phyloP scores from a whole-genome alignment of 129 eudicot genomes.

The Heracleum sosnowskyi region DNA sequence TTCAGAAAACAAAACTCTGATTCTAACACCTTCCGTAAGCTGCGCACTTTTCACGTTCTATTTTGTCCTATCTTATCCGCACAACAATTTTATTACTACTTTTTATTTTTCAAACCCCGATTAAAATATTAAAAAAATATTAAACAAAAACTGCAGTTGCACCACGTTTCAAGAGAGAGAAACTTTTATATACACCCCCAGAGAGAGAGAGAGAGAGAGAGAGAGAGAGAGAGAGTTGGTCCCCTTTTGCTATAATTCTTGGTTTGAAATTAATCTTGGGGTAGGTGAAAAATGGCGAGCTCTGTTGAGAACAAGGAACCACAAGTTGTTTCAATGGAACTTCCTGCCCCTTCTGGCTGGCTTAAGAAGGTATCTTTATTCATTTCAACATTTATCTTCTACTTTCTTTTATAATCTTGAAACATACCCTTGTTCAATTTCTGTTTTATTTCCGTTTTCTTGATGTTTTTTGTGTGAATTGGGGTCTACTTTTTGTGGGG shows the following conservation, averaged over 20 bases:
- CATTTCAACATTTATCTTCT: slow-evolving; percentile 5
- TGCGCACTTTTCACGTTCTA: background rate
- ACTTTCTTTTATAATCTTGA: background rate
- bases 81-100: background rate
- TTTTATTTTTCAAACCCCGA: background rate
- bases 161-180: slow-evolving; percentile 4
- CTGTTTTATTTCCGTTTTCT: background rate
- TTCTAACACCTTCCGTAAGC: background rate
- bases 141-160: background rate
- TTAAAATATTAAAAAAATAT: background rate
- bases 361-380: slow-evolving; percentile 45
- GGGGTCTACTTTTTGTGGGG: background rate
- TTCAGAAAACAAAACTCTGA: background rate
- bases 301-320: slow-evolving; percentile 33
- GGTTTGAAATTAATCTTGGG: background rate
- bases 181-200: background rate
- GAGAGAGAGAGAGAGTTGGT: background rate
- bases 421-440: background rate
- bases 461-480: background rate
- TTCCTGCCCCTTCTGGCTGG: slow-evolving; percentile 83
- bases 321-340: slow-evolving; percentile 52
- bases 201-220: background rate
- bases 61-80: background rate
- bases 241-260: background rate
- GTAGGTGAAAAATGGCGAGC: slow-evolving; percentile 47